Percentiles rank a stretch among this genome's conserved stretches.
Conservation (phyloP, 73 alveolate genomes). For the Paramecium tetraurelia region DNA sequence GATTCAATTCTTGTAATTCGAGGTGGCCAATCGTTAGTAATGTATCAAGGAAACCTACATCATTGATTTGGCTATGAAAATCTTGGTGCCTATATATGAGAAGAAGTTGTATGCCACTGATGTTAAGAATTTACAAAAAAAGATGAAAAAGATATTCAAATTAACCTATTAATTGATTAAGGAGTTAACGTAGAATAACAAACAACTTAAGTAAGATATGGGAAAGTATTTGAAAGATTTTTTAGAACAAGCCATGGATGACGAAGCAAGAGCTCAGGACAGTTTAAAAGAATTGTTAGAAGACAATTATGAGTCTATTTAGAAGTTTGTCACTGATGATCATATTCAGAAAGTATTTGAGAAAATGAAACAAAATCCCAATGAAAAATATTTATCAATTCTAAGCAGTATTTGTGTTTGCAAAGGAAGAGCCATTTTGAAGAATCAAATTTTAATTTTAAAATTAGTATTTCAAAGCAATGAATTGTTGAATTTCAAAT, state of each 20-base stretch:
- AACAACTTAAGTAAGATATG: not conserved
- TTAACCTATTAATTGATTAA: slow-evolving; percentile 5
- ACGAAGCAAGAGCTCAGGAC: slow-evolving; percentile 36
- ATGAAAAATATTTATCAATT: slow-evolving; percentile 23
- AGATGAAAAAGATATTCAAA: slow-evolving; percentile 4
- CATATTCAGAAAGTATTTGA: not conserved
- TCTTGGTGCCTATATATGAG: not conserved
- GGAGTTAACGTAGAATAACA: not conserved
- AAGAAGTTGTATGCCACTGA: not conserved
- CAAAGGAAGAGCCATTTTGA: not conserved
- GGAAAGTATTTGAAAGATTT: slow-evolving; percentile 7
- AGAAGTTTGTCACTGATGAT: slow-evolving; percentile 35
- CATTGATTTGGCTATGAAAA: not conserved
- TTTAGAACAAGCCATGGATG: slow-evolving; percentile 18
- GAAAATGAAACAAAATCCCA: not conserved
- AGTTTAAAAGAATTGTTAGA: slow-evolving; percentile 7
- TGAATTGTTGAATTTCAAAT: not conserved
- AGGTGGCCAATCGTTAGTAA: not conserved
- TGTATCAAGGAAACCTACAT: slow-evolving; percentile 15
- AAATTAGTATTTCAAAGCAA: not conserved
- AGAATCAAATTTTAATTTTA: not conserved
- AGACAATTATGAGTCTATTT: slow-evolving; percentile 22
- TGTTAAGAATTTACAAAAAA: not conserved
- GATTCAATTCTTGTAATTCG: not conserved
- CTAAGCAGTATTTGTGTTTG: slow-evolving; percentile 35